Evolutionary conservation across 805 yeast species (phyloP).

Genomic region (Spencermartinsiella europaea): DNA sequence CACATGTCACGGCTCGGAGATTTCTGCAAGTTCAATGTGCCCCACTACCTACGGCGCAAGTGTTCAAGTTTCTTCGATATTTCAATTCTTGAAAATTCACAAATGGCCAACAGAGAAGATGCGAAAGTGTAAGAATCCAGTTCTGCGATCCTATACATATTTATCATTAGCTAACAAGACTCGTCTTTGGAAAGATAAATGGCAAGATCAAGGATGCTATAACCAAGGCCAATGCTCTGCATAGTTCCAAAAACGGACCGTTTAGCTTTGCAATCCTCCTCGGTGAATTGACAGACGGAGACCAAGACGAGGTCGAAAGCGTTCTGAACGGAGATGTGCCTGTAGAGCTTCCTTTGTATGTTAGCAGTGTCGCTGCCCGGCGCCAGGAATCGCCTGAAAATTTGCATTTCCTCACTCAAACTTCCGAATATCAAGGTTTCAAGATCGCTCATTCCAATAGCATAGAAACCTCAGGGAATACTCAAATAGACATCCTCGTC

Average conservation of each 20-base stretch:
- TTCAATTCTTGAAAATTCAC: neutral
- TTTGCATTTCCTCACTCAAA: neutral
- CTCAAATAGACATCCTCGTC: slow-evolving; percentile 50
- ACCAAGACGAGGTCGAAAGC: slow-evolving; percentile 15
- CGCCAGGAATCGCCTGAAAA: neutral
- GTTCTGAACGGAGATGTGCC: slow-evolving; percentile 2
- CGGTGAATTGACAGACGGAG: slow-evolving; percentile 7
- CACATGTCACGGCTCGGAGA: too few relatives aligned
- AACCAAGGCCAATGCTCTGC: slow-evolving; percentile 12
- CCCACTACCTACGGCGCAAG: too few relatives aligned
- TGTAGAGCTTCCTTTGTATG: slow-evolving; percentile 10
- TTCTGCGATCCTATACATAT: too few relatives aligned
- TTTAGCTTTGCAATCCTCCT: slow-evolving; percentile 14
- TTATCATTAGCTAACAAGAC: too few relatives aligned
- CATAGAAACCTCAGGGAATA: slow-evolving; percentile 7
- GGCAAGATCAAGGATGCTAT: slow-evolving; percentile 4
- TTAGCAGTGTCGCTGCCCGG: neutral
- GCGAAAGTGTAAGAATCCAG: too few relatives aligned
- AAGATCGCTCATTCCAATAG: slow-evolving; percentile 3
- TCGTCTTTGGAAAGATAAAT: slow-evolving; percentile 18
- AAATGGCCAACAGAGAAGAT: neutral
- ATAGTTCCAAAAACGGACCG: slow-evolving; percentile 18
- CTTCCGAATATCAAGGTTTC: slow-evolving; percentile 10
- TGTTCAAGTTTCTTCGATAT: too few relatives aligned
- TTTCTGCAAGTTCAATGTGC: too few relatives aligned